Evolutionary conservation across 106 monocot genomes (phyloP).

Genomic region (Gastrodia elata): DNA sequence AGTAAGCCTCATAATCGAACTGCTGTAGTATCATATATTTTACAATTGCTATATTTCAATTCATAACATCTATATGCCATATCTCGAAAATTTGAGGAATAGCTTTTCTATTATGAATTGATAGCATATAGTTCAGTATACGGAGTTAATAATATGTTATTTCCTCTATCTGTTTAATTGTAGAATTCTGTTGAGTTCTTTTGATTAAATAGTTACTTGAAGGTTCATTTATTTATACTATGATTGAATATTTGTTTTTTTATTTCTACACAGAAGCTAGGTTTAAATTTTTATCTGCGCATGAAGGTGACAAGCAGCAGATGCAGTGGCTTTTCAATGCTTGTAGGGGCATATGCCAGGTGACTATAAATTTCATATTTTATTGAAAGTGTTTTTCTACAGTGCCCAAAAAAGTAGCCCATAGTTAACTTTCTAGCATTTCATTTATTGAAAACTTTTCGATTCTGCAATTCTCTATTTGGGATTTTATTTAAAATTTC

Average conservation of each 20-base stretch:
- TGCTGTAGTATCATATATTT: background rate
- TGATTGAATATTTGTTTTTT: background rate
- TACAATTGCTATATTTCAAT: background rate
- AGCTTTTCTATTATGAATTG: background rate
- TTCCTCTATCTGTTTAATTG: background rate
- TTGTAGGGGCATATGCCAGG: constrained; percentile 67
- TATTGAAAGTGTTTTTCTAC: background rate
- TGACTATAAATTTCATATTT: constrained; percentile 14
- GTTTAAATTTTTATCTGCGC: constrained; percentile 60
- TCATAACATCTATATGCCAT: background rate
- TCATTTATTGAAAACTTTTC: too few relatives aligned
- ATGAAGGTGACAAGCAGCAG: constrained; percentile 86
- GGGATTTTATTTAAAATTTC: background rate
- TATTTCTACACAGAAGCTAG: constrained; percentile 31
- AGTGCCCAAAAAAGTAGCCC: too few relatives aligned
- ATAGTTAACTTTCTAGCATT: too few relatives aligned
- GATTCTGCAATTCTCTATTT: background rate
- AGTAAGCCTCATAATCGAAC: constrained; percentile 34
- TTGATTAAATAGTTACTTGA: background rate
- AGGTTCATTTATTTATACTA: background rate
- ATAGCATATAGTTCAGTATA: too few relatives aligned
- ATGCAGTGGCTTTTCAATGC: constrained; percentile 61
- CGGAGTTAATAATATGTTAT: too few relatives aligned
- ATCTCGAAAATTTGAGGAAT: background rate
- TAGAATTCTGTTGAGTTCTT: background rate